These are phyloP conservation scores for Podospora sp. DNA, from an alignment of 495 filamentous ascomycete genomes.

Conservation along the genomic window DNA sequence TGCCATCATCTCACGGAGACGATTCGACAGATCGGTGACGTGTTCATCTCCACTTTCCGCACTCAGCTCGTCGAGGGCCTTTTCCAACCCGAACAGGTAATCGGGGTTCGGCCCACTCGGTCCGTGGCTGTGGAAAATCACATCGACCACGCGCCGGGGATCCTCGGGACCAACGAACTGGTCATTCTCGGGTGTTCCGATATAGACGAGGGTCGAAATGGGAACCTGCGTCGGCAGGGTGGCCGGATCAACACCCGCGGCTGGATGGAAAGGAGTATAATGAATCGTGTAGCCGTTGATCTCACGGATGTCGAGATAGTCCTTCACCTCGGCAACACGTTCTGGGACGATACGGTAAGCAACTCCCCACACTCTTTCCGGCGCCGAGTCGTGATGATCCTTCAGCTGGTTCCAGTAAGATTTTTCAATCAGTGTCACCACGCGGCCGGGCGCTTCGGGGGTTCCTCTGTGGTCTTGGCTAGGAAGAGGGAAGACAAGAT, in stretches of 20 bases:
- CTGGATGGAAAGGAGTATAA: conserved; percentile 77
- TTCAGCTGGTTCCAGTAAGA: conserved; percentile 77
- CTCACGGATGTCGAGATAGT: conserved; percentile 91
- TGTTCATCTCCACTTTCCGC: conserved; percentile 82
- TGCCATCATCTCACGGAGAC: conserved; percentile 53
- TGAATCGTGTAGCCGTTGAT: conserved; percentile 95
- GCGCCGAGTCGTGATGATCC: conserved; percentile 64
- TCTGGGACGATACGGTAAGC: conserved; percentile 83
- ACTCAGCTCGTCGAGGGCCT: conserved; percentile 72
- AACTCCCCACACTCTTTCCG: conserved; percentile 80
- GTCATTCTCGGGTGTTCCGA: conserved; percentile 90
- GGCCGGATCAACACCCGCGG: conserved; percentile 36
- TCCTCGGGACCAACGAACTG: conserved; percentile 88
- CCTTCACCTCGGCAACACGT: conserved; percentile 77
- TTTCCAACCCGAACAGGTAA: conserved; percentile 83
- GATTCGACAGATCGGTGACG: conserved; percentile 63
- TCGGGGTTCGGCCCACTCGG: conserved; percentile 91
- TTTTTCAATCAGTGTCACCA: conserved; percentile 88
- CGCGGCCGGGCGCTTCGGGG: conserved; percentile 79
- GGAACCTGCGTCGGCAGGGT: conserved; percentile 23
- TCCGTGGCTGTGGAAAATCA: conserved; percentile 75
- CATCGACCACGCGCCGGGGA: conserved; percentile 77
- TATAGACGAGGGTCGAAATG: conserved; percentile 76
- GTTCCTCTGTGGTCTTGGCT: conserved; percentile 96
- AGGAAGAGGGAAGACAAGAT: not conserved